A percentile compares a stretch with the other conserved stretches of the same genome.
These are phyloP conservation scores for Acorus gramineus DNA, from an alignment of 106 monocot genomes.

Conservation along the genomic window DNA sequence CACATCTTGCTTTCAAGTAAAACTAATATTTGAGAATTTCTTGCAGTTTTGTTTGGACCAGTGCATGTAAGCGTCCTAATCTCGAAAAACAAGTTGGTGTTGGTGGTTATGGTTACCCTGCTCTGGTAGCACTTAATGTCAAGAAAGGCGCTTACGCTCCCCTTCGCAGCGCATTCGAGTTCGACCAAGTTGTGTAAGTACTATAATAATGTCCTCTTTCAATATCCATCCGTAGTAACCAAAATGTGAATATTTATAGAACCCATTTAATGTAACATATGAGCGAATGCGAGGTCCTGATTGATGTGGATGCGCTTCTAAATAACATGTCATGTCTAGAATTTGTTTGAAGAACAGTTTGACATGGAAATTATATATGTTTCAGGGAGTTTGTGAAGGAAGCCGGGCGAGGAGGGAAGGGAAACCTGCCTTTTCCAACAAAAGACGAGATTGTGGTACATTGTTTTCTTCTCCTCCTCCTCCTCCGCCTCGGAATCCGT, in stretches of 20 bases:
- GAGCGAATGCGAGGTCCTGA: too few species aligned
- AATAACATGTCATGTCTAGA: neutral
- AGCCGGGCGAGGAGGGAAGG: constrained; percentile 92
- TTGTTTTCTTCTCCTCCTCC: neutral
- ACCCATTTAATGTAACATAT: too few species aligned
- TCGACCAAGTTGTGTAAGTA: constrained; percentile 63
- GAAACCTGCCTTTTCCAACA: constrained; percentile 61
- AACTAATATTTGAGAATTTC: neutral
- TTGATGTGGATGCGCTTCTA: too few species aligned
- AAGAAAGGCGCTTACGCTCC: constrained; percentile 89
- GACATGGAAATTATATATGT: neutral
- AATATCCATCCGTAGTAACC: too few species aligned
- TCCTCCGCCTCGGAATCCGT: neutral
- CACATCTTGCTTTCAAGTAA: too few species aligned
- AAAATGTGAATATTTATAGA: too few species aligned
- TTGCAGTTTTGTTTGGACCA: constrained; percentile 80
- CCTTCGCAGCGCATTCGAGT: constrained; percentile 81
- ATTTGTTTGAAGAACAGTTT: neutral
- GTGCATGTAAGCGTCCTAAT: constrained; percentile 79
- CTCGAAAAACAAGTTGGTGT: constrained; percentile 93
- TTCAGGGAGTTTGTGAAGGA: constrained; percentile 92
- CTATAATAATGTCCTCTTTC: too few species aligned
- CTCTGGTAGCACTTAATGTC: constrained; percentile 84
- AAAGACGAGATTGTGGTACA: constrained; percentile 27
- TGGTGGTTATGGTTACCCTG: constrained; percentile 96